Evolutionary conservation across 169 alveolate species (phyloP), one percentile per base, ranked within the genome.

Genomic region (Cryptosporidium viatorum): DNA sequence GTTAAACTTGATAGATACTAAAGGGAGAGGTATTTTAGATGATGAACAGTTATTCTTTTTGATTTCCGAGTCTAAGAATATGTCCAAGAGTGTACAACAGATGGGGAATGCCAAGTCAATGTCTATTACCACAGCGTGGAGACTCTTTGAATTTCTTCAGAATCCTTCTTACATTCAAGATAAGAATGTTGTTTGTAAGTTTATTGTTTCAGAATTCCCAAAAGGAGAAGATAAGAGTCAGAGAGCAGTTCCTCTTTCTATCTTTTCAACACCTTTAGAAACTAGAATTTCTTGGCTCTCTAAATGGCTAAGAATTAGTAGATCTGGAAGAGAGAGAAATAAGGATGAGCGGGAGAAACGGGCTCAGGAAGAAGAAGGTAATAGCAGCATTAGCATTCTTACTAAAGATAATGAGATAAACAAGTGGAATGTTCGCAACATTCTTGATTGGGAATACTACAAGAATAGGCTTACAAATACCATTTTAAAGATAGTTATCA

Each of bases 401-500:
- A 12, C 10, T 1, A 21, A 31, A n/a, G 86, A 55, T 7, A 51
- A 33, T 69, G 41, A 65, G n/a, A 50, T 3, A 0, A 48, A 29
- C 31, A 94, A 96, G 45, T 92, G 95, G 51, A 96, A 96, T 84
- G 95, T 97, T 91, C 92, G 98, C 41, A 96, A 94, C 62, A 97
- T 98, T 14, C 93, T 98, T 45, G 99, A 98, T 80, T 98, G 99
- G 99, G 97, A 96, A 21, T 98, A 98, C 91, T 98, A 98, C 91
- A 96, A 96, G 70, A 99, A 98, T 74, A 97, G 98, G 93, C 94
- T 98, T 35, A 97, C 96, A 29, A 96, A 96, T 29, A 95, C 97
- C 62, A 96, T 98, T 60, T 86, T 95, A 62, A 98, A 98, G 91
- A 93, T 98, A 68, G 95, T 98, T 26, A 95, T 97, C 21, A 97